Evolutionary conservation across 1,139 yeast species (phyloP).

Genomic region (Blastobotrys ciferrii): DNA sequence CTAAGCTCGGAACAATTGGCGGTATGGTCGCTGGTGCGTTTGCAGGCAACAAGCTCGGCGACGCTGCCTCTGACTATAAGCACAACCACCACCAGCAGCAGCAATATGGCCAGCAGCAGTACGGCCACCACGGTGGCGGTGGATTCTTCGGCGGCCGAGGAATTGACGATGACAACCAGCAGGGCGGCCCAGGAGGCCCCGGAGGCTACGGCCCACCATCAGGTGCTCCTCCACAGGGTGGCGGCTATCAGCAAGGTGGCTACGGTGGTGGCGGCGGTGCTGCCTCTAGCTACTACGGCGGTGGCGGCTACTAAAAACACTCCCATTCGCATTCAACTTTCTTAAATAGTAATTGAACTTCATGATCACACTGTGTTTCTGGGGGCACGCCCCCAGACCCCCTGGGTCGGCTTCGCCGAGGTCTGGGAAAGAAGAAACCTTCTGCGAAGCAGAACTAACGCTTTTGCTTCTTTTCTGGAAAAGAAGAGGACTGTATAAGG

Average conservation of each 20-base stretch:
- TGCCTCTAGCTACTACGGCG: background rate
- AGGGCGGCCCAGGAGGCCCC: conserved; percentile 26
- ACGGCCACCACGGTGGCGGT: conserved; percentile 23
- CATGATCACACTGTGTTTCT: too few species aligned
- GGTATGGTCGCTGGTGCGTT: conserved; percentile 65
- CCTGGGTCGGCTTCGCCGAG: too few species aligned
- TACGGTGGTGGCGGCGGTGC: conserved; percentile 8
- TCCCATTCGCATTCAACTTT: too few species aligned
- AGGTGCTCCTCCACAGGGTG: background rate
- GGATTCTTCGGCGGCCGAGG: conserved; percentile 27
- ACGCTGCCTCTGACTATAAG: conserved; percentile 36
- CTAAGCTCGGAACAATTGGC: conserved; percentile 51
- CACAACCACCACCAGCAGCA: conserved; percentile 23
- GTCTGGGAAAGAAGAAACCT: too few species aligned
- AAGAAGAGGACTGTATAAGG: too few species aligned
- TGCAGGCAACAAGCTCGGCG: conserved; percentile 55
- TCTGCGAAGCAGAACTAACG: too few species aligned
- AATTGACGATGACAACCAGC: conserved; percentile 20
- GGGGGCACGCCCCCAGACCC: too few species aligned
- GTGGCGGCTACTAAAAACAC: background rate
- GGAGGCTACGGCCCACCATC: conserved; percentile 12
- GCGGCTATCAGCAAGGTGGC: conserved; percentile 12
- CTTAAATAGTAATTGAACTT: too few species aligned
- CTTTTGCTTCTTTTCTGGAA: too few species aligned
- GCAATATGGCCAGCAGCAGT: conserved; percentile 14